phyloP scores from a whole-genome alignment of 202 grass and related monocot genomes.

The Cymbopogon flexuosus region DNA sequence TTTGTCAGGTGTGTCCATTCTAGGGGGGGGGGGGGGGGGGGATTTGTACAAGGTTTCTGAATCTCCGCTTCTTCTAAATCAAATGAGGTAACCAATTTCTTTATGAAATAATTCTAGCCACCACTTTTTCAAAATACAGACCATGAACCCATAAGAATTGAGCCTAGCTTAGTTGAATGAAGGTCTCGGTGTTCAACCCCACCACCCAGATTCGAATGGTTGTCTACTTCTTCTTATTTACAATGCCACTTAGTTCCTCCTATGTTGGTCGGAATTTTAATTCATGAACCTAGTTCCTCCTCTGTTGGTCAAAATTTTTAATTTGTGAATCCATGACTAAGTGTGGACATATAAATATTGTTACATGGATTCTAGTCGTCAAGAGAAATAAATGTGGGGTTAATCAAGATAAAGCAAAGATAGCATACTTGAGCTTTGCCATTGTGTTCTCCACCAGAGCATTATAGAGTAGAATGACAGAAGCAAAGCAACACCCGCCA shows the following conservation, averaged over 20 bases:
- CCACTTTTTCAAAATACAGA: background rate
- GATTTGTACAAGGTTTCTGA: too few species aligned
- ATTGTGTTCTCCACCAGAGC: constrained; percentile 99
- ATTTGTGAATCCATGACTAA: background rate
- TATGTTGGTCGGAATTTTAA: background rate
- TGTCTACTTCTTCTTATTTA: constrained; percentile 1
- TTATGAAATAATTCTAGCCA: background rate
- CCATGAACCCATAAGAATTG: background rate
- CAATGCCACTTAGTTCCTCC: background rate
- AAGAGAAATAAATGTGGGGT: constrained; percentile 22
- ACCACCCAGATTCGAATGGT: background rate
- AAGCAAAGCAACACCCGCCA: constrained; percentile 82
- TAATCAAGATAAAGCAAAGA: constrained; percentile 31
- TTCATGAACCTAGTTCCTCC: background rate
- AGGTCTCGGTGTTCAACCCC: background rate
- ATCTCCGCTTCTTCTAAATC: too few species aligned
- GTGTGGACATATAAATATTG: background rate
- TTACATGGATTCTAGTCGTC: background rate
- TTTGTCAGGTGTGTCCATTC: too few species aligned
- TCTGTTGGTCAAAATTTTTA: background rate
- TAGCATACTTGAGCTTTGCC: constrained; percentile 96
- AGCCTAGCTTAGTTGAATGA: background rate
- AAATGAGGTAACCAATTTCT: constrained; percentile 1
- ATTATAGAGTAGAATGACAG: constrained; percentile 99
- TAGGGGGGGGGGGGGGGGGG: too few species aligned